Conservation (phyloP, 768 basidiomycete genomes). For the Leccinum incarnatum region DNA sequence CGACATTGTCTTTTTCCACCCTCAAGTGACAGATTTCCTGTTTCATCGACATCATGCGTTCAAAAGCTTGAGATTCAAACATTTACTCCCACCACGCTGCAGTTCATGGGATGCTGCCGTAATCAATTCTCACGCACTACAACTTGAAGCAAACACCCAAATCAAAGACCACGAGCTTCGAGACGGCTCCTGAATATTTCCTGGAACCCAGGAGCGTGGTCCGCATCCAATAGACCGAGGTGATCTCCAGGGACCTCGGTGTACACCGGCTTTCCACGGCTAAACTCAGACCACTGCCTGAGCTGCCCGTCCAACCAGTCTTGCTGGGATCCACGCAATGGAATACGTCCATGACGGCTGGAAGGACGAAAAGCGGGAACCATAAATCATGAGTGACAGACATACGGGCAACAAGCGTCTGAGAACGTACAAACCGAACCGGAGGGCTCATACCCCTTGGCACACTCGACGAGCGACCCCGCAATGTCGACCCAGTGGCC, state of each 20-base stretch:
- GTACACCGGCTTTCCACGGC: slow-evolving; percentile 10
- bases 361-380: neutral
- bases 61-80: no score
- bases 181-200: slow-evolving; percentile 20
- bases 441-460: neutral
- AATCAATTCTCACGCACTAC: neutral
- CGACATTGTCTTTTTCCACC: neutral
- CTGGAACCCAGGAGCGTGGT: slow-evolving; percentile 24
- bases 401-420: neutral
- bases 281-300: slow-evolving; percentile 16
- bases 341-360: slow-evolving; percentile 18
- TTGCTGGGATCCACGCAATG: slow-evolving; percentile 14
- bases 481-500: neutral
- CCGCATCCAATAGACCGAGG: slow-evolving; percentile 24
- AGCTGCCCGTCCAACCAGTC: slow-evolving; percentile 21
- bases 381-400: neutral
- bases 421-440: slow-evolving; percentile 21
- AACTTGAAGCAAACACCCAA: slow-evolving; percentile 1
- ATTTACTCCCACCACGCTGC: no score
- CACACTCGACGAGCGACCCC: neutral
- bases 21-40: neutral
- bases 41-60: neutral
- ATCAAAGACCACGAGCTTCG: slow-evolving; percentile 9
- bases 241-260: slow-evolving; percentile 23
- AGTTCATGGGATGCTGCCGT: neutral